Evolutionary conservation across 345 rosid genomes (phyloP), one percentile per base, ranked within the genome.

Genomic region (Eutrema yunnanense): DNA sequence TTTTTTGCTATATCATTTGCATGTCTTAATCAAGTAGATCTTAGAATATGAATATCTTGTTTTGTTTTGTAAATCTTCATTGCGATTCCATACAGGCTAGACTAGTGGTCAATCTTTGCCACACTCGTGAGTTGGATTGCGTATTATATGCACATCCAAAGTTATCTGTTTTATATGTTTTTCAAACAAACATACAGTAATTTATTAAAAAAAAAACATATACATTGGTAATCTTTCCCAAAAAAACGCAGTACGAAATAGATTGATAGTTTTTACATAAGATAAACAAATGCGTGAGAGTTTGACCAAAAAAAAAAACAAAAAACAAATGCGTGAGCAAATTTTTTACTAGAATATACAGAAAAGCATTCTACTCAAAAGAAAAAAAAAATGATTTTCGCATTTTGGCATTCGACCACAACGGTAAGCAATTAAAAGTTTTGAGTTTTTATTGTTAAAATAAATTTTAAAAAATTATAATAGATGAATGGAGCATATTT

Each of bases 11-110:
- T 41, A 42, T 33, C 32, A 41, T 43, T 34, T 73, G 52, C 66
- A 65, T 58, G 78, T 66, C 65, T 36, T 58, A 29, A 65, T 57
- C 78, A 66, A 65, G 11, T 38, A 49, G 67, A 58, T 66, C 67
- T 73, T 40, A 49, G 6, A 47, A 65, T 73, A 41, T 74, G 62
- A 19, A 41, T 74, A 57, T 65, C 26, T 65, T 13, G 19, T 53
- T 57, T 56, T 34, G 2, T 36, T 10, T 57, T 22, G 8, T 48
- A 66, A 66, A 49, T 59, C 32, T 65, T 19, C 33, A 13, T 26
- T 48, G 27, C 30, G 66, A 57, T 47, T 48, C 30, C 36, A 48
- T 41, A 48, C 38, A 22, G 55, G 9, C 46, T 50, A 22, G 55
- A 7, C 46, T 50, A 74, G 30, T 57, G 50, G 65, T 65, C 50